Evolutionary conservation across 225 moss, liverwort and hornwort genomes (phyloP).

Genomic region (Pleurozium schreberi): DNA sequence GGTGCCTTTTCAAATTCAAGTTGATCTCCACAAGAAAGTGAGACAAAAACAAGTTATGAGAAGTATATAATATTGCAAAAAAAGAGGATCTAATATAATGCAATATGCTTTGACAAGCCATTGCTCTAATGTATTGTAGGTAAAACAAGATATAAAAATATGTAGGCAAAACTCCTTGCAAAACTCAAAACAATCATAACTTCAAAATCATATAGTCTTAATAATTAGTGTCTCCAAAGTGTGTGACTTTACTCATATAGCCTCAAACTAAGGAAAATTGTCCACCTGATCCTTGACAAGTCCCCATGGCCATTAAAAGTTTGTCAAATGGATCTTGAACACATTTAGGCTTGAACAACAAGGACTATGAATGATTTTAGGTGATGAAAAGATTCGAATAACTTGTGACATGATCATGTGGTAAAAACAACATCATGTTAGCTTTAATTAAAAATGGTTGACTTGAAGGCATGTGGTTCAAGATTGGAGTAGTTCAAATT

Average conservation of each 20-base stretch:
- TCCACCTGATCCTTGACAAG: neutral
- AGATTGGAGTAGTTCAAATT: neutral
- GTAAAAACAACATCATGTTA: neutral
- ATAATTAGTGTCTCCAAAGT: neutral
- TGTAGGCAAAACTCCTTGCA: neutral
- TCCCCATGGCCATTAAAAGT: neutral
- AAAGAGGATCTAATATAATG: neutral
- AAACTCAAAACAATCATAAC: neutral
- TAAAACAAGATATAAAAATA: neutral
- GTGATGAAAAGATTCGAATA: neutral
- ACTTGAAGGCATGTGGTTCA: neutral
- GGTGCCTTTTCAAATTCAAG: neutral
- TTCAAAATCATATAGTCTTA: neutral
- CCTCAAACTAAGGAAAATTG: neutral
- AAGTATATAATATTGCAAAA: neutral
- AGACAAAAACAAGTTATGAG: neutral
- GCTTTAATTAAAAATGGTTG: neutral
- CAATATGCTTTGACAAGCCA: neutral
- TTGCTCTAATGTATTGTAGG: neutral
- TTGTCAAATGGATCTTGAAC: neutral
- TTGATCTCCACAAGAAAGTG: neutral
- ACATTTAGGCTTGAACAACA: neutral
- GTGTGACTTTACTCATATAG: rapidly evolving
- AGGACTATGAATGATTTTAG: neutral
- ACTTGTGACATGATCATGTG: neutral